These are phyloP conservation scores for Penicillium italicum DNA, from an alignment of 2,329 filamentous ascomycete species.

Conservation along the genomic window DNA sequence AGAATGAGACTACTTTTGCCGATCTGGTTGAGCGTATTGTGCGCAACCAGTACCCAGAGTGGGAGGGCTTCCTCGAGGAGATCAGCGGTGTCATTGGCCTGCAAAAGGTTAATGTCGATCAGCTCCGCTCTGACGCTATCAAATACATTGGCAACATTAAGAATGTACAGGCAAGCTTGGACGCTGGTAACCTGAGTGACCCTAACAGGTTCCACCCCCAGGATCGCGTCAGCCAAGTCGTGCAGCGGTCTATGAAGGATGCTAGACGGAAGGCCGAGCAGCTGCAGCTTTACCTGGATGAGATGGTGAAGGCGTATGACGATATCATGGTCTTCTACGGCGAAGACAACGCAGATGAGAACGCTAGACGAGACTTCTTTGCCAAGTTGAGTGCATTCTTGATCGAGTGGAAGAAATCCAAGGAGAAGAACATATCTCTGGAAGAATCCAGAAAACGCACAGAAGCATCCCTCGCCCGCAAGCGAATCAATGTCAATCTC, in stretches of 20 bases:
- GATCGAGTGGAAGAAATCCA: constrained; percentile 90
- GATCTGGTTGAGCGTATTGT: constrained; percentile 96
- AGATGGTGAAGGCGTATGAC: constrained; percentile 86
- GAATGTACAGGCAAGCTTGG: constrained; percentile 87
- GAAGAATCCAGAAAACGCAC: constrained; percentile 83
- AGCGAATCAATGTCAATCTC: constrained; percentile 62
- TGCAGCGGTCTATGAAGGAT: constrained; percentile 94
- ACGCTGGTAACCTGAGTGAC: constrained; percentile 90
- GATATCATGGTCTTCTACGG: constrained; percentile 97
- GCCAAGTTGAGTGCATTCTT: constrained; percentile 87
- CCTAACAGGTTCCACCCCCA: constrained; percentile 97
- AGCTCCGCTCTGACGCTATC: constrained; percentile 80
- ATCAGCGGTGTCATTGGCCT: constrained; percentile 72
- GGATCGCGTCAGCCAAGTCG: constrained; percentile 86
- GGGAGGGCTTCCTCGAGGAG: constrained; percentile 83
- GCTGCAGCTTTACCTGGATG: constrained; percentile 86
- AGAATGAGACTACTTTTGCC: constrained; percentile 94
- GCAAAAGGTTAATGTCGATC: constrained; percentile 93
- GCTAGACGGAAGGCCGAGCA: constrained; percentile 93
- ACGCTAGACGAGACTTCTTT: constrained; percentile 92
- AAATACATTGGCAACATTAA: constrained; percentile 93
- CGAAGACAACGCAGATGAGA: constrained; percentile 87
- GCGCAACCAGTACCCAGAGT: constrained; percentile 92
- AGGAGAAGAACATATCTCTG: constrained; percentile 80
- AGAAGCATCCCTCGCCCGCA: constrained; percentile 89